These are phyloP conservation scores for Voacanga thouarsii DNA, from an alignment of 257 asterid genomes.

Conservation along the genomic window DNA sequence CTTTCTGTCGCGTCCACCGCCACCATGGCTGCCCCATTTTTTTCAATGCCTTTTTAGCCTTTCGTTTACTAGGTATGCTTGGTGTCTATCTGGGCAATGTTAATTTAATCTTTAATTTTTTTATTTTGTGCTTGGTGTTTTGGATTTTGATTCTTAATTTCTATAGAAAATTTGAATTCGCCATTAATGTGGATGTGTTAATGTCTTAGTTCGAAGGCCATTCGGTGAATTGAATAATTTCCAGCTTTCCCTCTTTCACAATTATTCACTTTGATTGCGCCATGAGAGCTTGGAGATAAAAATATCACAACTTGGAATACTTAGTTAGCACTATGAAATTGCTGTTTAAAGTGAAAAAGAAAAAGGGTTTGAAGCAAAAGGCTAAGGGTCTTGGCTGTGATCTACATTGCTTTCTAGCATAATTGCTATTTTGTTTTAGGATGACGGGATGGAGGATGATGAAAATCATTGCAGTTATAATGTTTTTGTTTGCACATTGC, in stretches of 20 bases:
- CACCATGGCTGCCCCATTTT: conserved; percentile 93
- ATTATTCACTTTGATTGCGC: neutral
- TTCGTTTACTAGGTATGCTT: conserved; percentile 83
- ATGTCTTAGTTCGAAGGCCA: neutral
- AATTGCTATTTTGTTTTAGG: neutral
- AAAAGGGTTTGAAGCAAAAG: neutral
- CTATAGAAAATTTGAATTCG: neutral
- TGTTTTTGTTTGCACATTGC: neutral
- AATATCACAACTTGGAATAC: neutral
- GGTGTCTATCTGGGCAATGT: neutral
- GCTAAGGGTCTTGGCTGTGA: neutral
- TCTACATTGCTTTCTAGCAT: conserved; percentile 1
- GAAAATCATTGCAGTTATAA: neutral
- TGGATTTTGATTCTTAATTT: conserved; percentile 15
- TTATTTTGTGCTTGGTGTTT: neutral
- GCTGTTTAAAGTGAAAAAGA: neutral
- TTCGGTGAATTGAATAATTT: neutral
- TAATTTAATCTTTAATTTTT: neutral
- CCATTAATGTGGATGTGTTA: neutral
- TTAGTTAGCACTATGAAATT: neutral
- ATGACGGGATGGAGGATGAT: neutral
- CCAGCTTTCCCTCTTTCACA: neutral
- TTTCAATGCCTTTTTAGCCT: conserved; percentile 93
- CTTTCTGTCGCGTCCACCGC: neutral
- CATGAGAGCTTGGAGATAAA: neutral